phyloP scores from a whole-genome alignment of 2,329 filamentous ascomycete species.

The Alternaria longipes region DNA sequence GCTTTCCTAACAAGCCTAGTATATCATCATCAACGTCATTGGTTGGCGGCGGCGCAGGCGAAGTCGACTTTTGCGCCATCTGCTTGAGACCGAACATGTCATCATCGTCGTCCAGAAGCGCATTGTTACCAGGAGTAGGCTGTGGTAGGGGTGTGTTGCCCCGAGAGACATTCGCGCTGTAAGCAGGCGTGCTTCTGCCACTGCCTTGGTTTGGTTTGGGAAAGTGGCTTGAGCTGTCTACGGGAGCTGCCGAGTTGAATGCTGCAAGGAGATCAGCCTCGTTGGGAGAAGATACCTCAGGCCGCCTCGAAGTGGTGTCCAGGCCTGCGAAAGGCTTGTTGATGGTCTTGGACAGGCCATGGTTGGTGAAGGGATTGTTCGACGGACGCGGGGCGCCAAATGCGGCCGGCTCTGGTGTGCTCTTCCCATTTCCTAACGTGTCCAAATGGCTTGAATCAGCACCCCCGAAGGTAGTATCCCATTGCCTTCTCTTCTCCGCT shows the following conservation, averaged over 20 bases:
- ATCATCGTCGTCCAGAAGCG: conserved; percentile 71
- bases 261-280: conserved; percentile 70
- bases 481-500: conserved; percentile 74
- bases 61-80: conserved; percentile 59
- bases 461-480: conserved; percentile 79
- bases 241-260: conserved; percentile 67
- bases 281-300: conserved; percentile 44
- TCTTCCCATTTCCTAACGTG: conserved; percentile 67
- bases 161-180: conserved; percentile 36
- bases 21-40: conserved; percentile 66
- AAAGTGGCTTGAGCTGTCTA: conserved; percentile 68
- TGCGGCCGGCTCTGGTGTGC: conserved; percentile 54
- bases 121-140: conserved; percentile 24
- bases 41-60: conserved; percentile 31
- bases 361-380: conserved; percentile 34
- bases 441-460: conserved; percentile 77
- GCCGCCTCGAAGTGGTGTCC: conserved; percentile 42
- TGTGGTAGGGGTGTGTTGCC: conserved; percentile 41
- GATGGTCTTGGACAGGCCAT: conserved; percentile 47
- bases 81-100: conserved; percentile 86
- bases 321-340: conserved; percentile 52
- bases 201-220: conserved; percentile 57
- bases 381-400: conserved; percentile 35
- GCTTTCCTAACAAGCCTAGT: conserved; percentile 67
- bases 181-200: conserved; percentile 53